Evolutionary conservation across 106 monocot genomes (phyloP).

Genomic region (Chionographis japonica): DNA sequence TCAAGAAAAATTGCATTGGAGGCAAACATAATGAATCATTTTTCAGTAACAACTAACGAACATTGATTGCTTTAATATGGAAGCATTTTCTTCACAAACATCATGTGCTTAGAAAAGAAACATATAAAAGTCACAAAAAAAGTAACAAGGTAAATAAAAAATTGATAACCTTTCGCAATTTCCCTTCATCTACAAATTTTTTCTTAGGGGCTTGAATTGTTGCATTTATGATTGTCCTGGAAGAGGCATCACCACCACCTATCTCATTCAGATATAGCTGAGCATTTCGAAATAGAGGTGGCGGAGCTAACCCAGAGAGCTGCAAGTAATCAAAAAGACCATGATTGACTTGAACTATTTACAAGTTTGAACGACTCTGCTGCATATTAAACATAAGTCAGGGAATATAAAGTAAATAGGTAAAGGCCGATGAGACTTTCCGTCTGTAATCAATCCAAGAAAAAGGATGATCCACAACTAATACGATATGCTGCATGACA

Average conservation of each 20-base stretch:
- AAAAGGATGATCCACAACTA: too few relatives aligned
- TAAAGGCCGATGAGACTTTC: too few relatives aligned
- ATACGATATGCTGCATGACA: too few relatives aligned
- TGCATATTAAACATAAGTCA: too few relatives aligned
- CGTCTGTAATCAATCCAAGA: too few relatives aligned
- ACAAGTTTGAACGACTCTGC: background rate
- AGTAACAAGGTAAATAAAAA: background rate
- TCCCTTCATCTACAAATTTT: slow-evolving; percentile 88
- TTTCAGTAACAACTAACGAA: too few relatives aligned
- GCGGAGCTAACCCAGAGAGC: slow-evolving; percentile 74
- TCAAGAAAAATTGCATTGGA: too few relatives aligned
- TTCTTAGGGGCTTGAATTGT: slow-evolving; percentile 60
- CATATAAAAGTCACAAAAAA: background rate
- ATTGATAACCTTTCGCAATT: slow-evolving; percentile 67
- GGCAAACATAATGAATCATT: too few relatives aligned
- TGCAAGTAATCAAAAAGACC: slow-evolving; percentile 26
- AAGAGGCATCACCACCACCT: slow-evolving; percentile 50
- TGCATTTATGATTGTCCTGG: slow-evolving; percentile 45
- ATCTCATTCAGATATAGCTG: slow-evolving; percentile 40
- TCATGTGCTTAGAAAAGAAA: background rate
- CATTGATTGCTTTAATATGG: too few relatives aligned
- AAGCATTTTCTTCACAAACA: too few relatives aligned
- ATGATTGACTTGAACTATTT: background rate
- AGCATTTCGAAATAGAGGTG: slow-evolving; percentile 69
- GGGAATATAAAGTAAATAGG: too few relatives aligned